Evolutionary conservation across 768 basidiomycete genomes (phyloP).

Genomic region (Kwoniella bestiolae): DNA sequence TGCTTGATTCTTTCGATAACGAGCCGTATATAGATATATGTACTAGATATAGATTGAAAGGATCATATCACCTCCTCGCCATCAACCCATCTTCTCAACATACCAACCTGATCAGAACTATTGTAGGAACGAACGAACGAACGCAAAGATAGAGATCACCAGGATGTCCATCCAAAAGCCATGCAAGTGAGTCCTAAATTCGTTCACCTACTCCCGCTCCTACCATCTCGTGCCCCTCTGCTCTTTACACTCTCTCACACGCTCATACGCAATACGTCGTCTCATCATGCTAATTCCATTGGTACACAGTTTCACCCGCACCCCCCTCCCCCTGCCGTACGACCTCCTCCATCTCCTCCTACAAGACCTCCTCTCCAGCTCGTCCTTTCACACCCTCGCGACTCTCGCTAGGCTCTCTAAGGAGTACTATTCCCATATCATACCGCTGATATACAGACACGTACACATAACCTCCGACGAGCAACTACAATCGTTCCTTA

Average conservation of each 20-base stretch:
- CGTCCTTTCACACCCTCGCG: not conserved
- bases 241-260: no score
- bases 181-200: slow-evolving; percentile 3
- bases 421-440: slow-evolving; percentile 13
- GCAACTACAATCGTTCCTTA: slow-evolving; percentile 18
- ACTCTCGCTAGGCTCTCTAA: not conserved
- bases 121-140: no score
- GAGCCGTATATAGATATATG: no score
- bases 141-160: no score
- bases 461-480: slow-evolving; percentile 21
- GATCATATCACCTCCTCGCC: no score
- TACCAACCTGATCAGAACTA: no score
- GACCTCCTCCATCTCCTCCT: slow-evolving; percentile 19
- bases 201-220: no score
- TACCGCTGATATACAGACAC: slow-evolving; percentile 13
- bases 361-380: not conserved
- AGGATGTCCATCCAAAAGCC: not conserved
- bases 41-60: no score
- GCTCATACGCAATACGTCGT: not conserved
- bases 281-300: not conserved
- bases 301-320: slow-evolving; percentile 3
- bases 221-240: no score
- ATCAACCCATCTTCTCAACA: no score
- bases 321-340: slow-evolving; percentile 10
- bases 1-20: no score